Conservation (phyloP, 768 basidiomycete genomes). For the Lentinula detonsa region DNA sequence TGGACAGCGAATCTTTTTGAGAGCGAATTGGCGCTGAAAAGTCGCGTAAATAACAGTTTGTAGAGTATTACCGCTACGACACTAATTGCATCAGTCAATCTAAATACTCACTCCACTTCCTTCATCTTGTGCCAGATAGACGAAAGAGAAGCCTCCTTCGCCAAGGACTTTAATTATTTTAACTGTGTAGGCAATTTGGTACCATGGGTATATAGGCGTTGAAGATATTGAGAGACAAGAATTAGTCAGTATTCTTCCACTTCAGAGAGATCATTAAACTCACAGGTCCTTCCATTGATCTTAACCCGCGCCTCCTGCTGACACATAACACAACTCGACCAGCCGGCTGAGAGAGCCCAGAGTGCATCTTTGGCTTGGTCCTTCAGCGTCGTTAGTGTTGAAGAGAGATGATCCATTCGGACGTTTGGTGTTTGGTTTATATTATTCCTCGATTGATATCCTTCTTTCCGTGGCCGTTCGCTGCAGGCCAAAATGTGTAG, state of each 20-base stretch:
- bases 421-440: background rate
- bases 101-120: slow-evolving; percentile 61
- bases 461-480: too few relatives aligned
- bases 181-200: slow-evolving; percentile 36
- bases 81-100: background rate
- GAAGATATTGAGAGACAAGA: background rate
- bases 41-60: background rate
- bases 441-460: too few relatives aligned
- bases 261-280: slow-evolving; percentile 21
- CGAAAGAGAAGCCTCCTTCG: slow-evolving; percentile 94
- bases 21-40: slow-evolving; percentile 77
- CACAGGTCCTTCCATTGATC: slow-evolving; percentile 93
- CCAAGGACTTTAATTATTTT: slow-evolving; percentile 90
- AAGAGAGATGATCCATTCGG: background rate
- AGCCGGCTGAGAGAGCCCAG: slow-evolving; percentile 63
- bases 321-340: slow-evolving; percentile 46
- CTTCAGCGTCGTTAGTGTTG: slow-evolving; percentile 47
- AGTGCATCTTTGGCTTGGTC: slow-evolving; percentile 80
- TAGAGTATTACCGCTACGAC: background rate
- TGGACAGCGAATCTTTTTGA: slow-evolving; percentile 96
- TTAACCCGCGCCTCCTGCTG: slow-evolving; percentile 83
- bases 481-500: too few relatives aligned
- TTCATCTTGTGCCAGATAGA: slow-evolving; percentile 84
- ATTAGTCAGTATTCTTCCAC: background rate
- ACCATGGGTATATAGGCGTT: too few relatives aligned